Conservation (phyloP, 2,329 filamentous ascomycete genomes). For the Exophiala lecanii-corni region DNA sequence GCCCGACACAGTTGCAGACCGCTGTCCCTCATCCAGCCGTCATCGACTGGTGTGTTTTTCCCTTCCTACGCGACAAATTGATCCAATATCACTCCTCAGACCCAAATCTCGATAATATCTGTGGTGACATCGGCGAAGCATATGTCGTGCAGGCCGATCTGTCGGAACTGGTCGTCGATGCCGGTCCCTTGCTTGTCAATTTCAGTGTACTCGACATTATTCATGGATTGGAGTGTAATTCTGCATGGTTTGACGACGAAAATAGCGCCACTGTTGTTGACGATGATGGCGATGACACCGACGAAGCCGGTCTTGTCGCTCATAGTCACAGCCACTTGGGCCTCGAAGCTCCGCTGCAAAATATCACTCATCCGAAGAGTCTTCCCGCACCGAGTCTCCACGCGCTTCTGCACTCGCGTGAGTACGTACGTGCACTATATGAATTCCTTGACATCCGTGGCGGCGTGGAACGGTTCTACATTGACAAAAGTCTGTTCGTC, state of each 20-base stretch:
- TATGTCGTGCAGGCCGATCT: slow-evolving; percentile 21
- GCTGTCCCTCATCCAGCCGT: slow-evolving; percentile 16
- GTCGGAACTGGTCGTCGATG: slow-evolving; percentile 15
- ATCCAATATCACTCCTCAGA: slow-evolving; percentile 18
- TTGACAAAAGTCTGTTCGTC: slow-evolving; percentile 6
- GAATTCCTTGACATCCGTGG: slow-evolving; percentile 5
- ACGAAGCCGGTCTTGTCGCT: too few relatives aligned
- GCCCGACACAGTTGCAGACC: slow-evolving; percentile 10
- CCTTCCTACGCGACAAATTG: slow-evolving; percentile 16
- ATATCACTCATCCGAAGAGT: slow-evolving; percentile 1
- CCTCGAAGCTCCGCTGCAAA: background rate
- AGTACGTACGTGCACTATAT: slow-evolving; percentile 11
- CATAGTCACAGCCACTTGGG: background rate
- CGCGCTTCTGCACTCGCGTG: slow-evolving; percentile 8
- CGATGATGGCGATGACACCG: background rate
- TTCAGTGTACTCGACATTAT: slow-evolving; percentile 15
- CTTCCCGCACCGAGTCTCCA: slow-evolving; percentile 13
- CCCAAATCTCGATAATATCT: slow-evolving; percentile 14
- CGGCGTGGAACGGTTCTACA: slow-evolving; percentile 4
- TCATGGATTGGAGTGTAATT: slow-evolving; percentile 7
- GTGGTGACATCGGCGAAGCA: slow-evolving; percentile 13
- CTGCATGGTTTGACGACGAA: background rate
- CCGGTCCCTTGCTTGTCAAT: slow-evolving; percentile 10
- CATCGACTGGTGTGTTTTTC: slow-evolving; percentile 18
- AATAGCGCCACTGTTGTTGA: too few relatives aligned